Percentiles rank a stretch among this genome's conserved stretches.
Evolutionary conservation across 306 rosid species (phyloP).

Genomic region (Pyrus betulifolia): DNA sequence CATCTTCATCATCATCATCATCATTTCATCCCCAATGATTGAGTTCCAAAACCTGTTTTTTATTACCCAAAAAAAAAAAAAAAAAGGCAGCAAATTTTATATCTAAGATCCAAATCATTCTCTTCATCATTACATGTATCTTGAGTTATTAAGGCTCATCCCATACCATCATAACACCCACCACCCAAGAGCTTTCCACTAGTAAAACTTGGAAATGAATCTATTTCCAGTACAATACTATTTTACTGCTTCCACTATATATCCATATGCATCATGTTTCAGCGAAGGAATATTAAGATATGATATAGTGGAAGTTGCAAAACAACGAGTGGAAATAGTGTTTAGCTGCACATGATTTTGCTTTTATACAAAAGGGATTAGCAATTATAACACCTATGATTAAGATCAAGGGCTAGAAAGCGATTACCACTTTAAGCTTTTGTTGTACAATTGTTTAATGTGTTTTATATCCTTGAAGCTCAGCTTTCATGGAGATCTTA

Average conservation of each 20-base stretch:
- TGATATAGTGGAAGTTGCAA: slow-evolving; percentile 15
- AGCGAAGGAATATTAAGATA: slow-evolving; percentile 10
- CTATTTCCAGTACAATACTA: neutral
- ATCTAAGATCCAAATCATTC: slow-evolving; percentile 14
- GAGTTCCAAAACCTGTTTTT: slow-evolving; percentile 21
- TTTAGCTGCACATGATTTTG: slow-evolving; percentile 2
- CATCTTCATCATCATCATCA: slow-evolving; percentile 23
- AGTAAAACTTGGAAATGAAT: neutral
- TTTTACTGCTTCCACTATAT: slow-evolving; percentile 11
- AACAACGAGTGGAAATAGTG: slow-evolving; percentile 9
- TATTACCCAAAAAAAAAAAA: slow-evolving; percentile 1
- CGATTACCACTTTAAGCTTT: slow-evolving; percentile 18
- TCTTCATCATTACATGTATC: slow-evolving; percentile 20
- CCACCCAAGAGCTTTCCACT: slow-evolving; percentile 19
- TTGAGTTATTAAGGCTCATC: slow-evolving; percentile 18
- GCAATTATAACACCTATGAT: slow-evolving; percentile 72
- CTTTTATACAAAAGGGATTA: slow-evolving; percentile 30
- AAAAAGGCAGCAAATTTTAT: neutral
- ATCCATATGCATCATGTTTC: slow-evolving; percentile 7
- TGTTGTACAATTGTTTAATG: slow-evolving; percentile 22
- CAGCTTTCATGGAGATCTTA: slow-evolving; percentile 38
- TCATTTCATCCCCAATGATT: slow-evolving; percentile 33
- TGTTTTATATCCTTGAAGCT: slow-evolving; percentile 19
- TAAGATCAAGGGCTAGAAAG: slow-evolving; percentile 65
- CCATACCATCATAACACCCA: slow-evolving; percentile 15